Percentiles rank a stretch among this genome's conserved stretches.
Evolutionary conservation across 768 basidiomycete species (phyloP).

Genomic region (Leucocoprinus sp.): DNA sequence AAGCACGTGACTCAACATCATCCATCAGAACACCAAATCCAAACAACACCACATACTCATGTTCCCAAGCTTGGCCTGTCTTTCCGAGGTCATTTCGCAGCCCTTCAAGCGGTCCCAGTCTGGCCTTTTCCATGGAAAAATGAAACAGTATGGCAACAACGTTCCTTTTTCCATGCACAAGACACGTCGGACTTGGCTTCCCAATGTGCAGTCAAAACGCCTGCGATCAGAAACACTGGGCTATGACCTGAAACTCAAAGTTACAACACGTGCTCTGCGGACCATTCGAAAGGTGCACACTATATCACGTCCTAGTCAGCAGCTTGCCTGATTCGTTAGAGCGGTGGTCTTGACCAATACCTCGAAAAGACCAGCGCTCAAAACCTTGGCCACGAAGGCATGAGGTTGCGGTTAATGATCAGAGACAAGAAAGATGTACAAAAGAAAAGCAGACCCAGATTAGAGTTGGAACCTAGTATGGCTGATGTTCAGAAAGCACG

Average conservation of each 20-base stretch:
- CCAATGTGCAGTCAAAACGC: constrained; percentile 76
- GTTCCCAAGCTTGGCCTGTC: constrained; percentile 23
- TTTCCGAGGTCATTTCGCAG: constrained; percentile 37
- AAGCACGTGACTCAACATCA: too few species aligned
- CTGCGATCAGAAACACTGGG: constrained; percentile 60
- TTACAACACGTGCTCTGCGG: constrained; percentile 69
- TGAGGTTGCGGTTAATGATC: constrained; percentile 37
- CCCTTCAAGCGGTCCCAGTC: constrained; percentile 77
- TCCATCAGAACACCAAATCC: too few species aligned
- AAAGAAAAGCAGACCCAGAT: constrained; percentile 1
- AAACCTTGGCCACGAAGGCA: constrained; percentile 35
- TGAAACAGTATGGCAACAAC: constrained; percentile 77
- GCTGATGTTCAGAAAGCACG: constrained; percentile 15
- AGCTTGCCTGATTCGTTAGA: constrained; percentile 24
- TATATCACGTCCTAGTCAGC: background rate
- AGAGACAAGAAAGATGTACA: constrained; percentile 14
- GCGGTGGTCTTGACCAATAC: constrained; percentile 69
- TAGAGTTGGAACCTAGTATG: constrained; percentile 1
- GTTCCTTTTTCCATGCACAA: constrained; percentile 86
- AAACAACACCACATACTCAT: too few species aligned
- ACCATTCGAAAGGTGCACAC: constrained; percentile 77
- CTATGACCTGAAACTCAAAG: constrained; percentile 50
- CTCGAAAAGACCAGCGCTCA: constrained; percentile 33
- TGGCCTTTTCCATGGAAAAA: constrained; percentile 79
- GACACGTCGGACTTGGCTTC: constrained; percentile 82